Evolutionary conservation across 2,329 filamentous ascomycete species (phyloP).

Genomic region (Penicillium brevicompactum): DNA sequence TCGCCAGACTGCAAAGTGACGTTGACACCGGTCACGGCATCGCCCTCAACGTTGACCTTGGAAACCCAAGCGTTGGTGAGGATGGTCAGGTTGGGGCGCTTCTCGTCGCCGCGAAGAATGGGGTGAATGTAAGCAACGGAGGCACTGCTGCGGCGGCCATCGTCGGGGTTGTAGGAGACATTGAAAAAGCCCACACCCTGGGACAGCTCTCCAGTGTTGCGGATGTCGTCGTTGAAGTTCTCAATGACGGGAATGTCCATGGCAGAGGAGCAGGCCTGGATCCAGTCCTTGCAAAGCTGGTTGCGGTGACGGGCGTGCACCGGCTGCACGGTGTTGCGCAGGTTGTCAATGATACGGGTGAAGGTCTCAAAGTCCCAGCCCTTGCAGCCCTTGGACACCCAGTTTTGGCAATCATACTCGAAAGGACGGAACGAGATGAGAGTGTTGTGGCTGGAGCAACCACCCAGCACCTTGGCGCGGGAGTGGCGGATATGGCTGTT

Average conservation of each 20-base stretch:
- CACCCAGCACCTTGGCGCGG: constrained; percentile 86
- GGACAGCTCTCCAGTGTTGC: constrained; percentile 69
- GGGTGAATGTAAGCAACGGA: constrained; percentile 93
- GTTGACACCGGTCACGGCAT: constrained; percentile 72
- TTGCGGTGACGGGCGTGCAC: constrained; percentile 84
- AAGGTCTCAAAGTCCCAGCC: constrained; percentile 88
- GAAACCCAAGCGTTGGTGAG: constrained; percentile 87
- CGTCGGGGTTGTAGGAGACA: constrained; percentile 87
- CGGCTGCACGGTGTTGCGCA: constrained; percentile 87
- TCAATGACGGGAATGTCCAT: constrained; percentile 78
- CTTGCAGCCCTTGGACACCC: constrained; percentile 78
- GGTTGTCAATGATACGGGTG: constrained; percentile 77
- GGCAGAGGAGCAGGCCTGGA: constrained; percentile 75
- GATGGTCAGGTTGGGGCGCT: constrained; percentile 79
- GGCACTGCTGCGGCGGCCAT: constrained; percentile 79
- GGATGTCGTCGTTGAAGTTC: constrained; percentile 87
- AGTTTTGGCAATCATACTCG: constrained; percentile 82
- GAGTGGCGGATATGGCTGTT: constrained; percentile 93
- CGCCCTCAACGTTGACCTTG: constrained; percentile 71
- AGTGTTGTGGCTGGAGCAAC: constrained; percentile 92
- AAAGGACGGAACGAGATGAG: constrained; percentile 91
- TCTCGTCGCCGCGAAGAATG: constrained; percentile 80
- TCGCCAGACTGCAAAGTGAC: constrained; percentile 65
- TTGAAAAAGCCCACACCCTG: constrained; percentile 87
- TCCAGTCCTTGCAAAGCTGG: constrained; percentile 89